Evolutionary conservation across 164 flowering plant genomes (phyloP), one percentile per base, ranked within the genome.

Genomic region (Sedum album): DNA sequence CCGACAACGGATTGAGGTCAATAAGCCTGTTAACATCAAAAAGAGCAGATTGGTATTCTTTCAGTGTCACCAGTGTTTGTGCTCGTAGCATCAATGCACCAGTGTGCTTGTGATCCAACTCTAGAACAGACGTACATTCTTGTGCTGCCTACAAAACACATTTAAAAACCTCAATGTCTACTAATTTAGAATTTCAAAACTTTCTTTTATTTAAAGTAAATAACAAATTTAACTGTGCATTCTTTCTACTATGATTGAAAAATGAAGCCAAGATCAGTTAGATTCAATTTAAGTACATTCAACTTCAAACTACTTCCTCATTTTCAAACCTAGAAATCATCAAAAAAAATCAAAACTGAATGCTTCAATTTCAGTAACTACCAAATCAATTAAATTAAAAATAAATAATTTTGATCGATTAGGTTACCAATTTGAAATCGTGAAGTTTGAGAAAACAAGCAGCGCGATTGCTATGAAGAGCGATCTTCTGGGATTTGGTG

Each of bases 51-150:
- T 86, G 80, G 74, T 91, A 93, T 70, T 91, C 94, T 78, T 82
- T 88, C 30, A 94, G 86, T 31, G 96, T 91, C 71, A 94, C 97
- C 28, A 94, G 78, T 42, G 97, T 94, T 76, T 91, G 98, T 13
- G 98, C 93, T 55, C 96, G 85, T 81, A 94, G 71, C 98, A 94
- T 91, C 75, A 91, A 73, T 7, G 97, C 98, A 69, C 98, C 97
- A 14, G 91, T 84, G 80, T 94, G 98, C 17, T 84, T 81, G 72
- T 84, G 83, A 78, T 94, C 98, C 74, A 94, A 88, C 79, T 91
- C 96, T 36, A 94, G 89, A 69, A 94, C 97, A 20, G 88, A 85
- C 4, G 91, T 89, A 68, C 98, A 91, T 77, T 91, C 98, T 72
- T 83, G 87, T 31, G 96, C 93, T 57, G 98, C 97, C 98, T 93